Conservation (phyloP, 2,329 filamentous ascomycete species). For the Fusarium cyanostomum region DNA sequence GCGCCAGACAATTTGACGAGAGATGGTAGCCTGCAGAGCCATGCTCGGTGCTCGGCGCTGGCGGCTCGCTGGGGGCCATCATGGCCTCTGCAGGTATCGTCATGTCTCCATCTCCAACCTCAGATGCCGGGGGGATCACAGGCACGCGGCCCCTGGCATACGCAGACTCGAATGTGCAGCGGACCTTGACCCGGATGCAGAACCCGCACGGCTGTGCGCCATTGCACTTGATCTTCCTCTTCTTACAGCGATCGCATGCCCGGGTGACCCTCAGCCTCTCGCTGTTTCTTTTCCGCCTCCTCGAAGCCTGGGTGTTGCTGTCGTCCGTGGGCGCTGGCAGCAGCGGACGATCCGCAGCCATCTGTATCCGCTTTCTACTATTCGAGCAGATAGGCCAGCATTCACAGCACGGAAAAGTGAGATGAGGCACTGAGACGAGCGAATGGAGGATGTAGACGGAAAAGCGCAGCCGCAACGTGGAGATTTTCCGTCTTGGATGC, state of each 20-base stretch:
- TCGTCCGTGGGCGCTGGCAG: constrained; percentile 16
- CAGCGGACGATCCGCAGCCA: constrained; percentile 24
- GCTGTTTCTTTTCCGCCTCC: constrained; percentile 38
- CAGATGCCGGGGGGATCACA: constrained; percentile 29
- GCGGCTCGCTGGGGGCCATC: constrained; percentile 4
- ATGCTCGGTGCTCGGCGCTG: neutral
- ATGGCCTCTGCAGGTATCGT: constrained; percentile 6
- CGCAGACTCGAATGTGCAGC: constrained; percentile 40
- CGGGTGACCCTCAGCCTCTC: constrained; percentile 40
- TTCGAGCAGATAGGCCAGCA: neutral
- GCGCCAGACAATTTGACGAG: constrained; percentile 13
- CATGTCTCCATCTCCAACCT: constrained; percentile 5
- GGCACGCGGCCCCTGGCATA: constrained; percentile 40
- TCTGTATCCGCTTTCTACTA: neutral
- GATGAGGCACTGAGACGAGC: too few species aligned
- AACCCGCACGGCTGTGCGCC: constrained; percentile 41
- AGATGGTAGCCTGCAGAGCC: constrained; percentile 2
- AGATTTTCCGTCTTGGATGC: too few species aligned
- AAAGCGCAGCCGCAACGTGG: too few species aligned
- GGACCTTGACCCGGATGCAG: constrained; percentile 28
- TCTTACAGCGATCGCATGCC: constrained; percentile 43
- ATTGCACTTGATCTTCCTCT: constrained; percentile 42
- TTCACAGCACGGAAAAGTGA: neutral
- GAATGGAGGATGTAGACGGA: too few species aligned
- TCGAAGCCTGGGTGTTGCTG: constrained; percentile 9